Evolutionary conservation across 169 alveolate species (phyloP).

Genomic region (Plasmodium blacklocki): DNA sequence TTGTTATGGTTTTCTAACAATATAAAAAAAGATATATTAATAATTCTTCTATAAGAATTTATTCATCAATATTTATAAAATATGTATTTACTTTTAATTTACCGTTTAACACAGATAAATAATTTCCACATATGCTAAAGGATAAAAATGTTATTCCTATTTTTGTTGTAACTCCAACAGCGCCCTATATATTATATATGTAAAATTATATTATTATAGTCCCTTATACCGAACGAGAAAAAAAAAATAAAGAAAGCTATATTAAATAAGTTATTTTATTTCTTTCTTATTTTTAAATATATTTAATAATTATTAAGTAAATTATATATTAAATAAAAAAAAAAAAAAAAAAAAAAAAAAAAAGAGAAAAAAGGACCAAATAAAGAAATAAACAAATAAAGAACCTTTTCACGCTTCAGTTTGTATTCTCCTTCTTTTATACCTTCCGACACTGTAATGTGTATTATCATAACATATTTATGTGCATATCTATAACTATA

Average conservation of each 20-base stretch:
- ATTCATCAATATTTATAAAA: neutral
- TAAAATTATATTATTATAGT: no score
- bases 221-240: no score
- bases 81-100: neutral
- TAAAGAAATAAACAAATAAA: no score
- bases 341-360: no score
- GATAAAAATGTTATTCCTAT: conserved; percentile 37
- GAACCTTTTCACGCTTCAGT: conserved; percentile 44
- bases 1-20: conserved; percentile 36
- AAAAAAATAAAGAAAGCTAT: no score
- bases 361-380: no score
- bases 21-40: neutral
- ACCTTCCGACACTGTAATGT: conserved; percentile 43
- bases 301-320: no score
- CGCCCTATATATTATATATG: no score
- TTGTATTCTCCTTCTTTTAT: conserved; percentile 54
- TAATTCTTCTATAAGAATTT: neutral
- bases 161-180: neutral
- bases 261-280: no score
- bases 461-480: neutral
- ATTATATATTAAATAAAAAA: no score
- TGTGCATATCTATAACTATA: no score
- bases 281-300: no score
- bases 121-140: conserved; percentile 45
- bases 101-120: conserved; percentile 33